Evolutionary conservation across 1,284 basidiomycete species (phyloP).

Genomic region (Naganishia sp.): DNA sequence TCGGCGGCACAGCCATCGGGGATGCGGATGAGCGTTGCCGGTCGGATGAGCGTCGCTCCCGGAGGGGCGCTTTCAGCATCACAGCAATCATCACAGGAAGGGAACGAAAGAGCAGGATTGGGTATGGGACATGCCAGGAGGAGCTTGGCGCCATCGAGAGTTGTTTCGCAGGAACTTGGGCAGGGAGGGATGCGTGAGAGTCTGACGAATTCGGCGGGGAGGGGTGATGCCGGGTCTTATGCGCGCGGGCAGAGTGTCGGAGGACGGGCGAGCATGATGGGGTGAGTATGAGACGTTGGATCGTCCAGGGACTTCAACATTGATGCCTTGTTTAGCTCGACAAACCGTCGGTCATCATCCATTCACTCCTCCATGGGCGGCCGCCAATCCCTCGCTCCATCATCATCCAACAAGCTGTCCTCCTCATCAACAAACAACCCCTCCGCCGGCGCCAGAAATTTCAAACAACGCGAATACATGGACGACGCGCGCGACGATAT

Average conservation of each 20-base stretch:
- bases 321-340: constrained; percentile 1
- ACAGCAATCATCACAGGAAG: constrained; percentile 10
- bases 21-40: constrained; percentile 24
- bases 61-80: constrained; percentile 34
- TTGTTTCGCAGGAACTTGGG: constrained; percentile 31
- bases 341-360: constrained; percentile 24
- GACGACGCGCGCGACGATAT: constrained; percentile 72
- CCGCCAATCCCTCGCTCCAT: constrained; percentile 45
- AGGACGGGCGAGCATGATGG: constrained; percentile 52
- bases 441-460: constrained; percentile 53
- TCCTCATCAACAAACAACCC: constrained; percentile 14
- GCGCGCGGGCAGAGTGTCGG: constrained; percentile 67
- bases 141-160: constrained; percentile 28
- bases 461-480: constrained; percentile 69
- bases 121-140: constrained; percentile 27
- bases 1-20: constrained; percentile 16
- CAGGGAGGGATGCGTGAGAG: constrained; percentile 40
- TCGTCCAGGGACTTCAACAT: no score
- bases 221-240: constrained; percentile 59
- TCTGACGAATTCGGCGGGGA: constrained; percentile 66
- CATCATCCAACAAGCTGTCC: constrained; percentile 20
- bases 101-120: constrained; percentile 1
- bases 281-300: constrained; percentile 1
- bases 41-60: constrained; percentile 60
- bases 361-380: constrained; percentile 56